Conservation (phyloP, 2,329 filamentous ascomycete species). For the Arthrobotrys iridis region DNA sequence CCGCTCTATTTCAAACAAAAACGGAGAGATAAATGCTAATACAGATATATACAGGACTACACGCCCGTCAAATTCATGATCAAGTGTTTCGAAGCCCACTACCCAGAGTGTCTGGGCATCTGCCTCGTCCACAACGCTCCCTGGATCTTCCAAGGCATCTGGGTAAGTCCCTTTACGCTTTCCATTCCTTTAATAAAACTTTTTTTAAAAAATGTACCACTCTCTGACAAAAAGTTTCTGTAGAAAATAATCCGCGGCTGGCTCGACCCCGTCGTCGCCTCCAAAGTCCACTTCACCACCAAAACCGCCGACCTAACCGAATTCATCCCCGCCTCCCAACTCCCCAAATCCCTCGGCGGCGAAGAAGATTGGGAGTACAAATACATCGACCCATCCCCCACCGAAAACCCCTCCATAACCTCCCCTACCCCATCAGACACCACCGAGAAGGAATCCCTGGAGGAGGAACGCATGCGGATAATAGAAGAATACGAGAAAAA, state of each 20-base stretch:
- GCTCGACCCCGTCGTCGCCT: constrained; percentile 94
- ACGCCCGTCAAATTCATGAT: constrained; percentile 99
- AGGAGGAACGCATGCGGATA: constrained; percentile 72
- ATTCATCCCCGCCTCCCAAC: constrained; percentile 76
- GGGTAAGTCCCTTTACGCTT: constrained; percentile 43
- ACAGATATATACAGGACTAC: constrained; percentile 86
- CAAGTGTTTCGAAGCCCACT: constrained; percentile 98
- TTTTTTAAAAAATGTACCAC: background rate
- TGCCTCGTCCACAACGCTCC: constrained; percentile 95
- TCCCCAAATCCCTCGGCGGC: constrained; percentile 85
- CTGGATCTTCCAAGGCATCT: constrained; percentile 90
- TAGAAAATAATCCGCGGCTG: constrained; percentile 89
- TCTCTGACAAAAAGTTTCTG: constrained; percentile 67
- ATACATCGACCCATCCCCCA: constrained; percentile 78
- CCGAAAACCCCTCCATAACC: constrained; percentile 81
- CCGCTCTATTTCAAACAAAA: no score
- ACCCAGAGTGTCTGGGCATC: constrained; percentile 88
- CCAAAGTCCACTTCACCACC: constrained; percentile 93
- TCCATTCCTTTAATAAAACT: background rate
- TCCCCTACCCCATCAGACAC: constrained; percentile 63
- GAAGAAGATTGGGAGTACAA: constrained; percentile 84
- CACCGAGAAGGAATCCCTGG: constrained; percentile 66
- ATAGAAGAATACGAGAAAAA: constrained; percentile 77
- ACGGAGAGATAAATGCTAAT: background rate
- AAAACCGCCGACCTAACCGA: constrained; percentile 78